Evolutionary conservation across 202 grass and related monocot species (phyloP), one percentile per base, ranked within the genome.

Genomic region (Digitaria exilis): DNA sequence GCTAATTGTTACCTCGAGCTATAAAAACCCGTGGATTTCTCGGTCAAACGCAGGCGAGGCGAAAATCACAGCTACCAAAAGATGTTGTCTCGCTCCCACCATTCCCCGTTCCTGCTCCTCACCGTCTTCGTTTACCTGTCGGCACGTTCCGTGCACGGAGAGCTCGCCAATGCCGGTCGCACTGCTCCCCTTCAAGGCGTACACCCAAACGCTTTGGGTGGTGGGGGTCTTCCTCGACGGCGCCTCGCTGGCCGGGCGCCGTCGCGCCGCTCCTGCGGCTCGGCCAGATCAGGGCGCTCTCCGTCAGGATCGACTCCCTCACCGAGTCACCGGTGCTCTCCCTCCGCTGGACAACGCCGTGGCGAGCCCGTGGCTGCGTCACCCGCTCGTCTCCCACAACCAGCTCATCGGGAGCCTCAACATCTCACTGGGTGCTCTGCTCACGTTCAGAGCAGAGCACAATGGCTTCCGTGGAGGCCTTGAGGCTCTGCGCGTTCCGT

Each of bases 351-450:
- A 69, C 78, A 75, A 78, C 82, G 37, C 65, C 74, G 84, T 69
- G 68, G 68, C 43, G 50, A 91, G 44, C 69, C 84, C 87, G 3
- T 63, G 64, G 26, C 28, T 91, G 73, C 43, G 82, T 51, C 87
- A 91, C 68, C 87, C 91, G 55, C 83, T 87, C 4, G 25, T 91
- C 51, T 80, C 92, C 66, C 84, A 62, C 82, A 94, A 89, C 73
- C 10, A 30, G 6, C 75, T 94, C 41, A 80, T 5, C 15, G 89
- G 92, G 0, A 18, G 34, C 37, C 81, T 94, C n/a, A 21, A 34
- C 19, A 26, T 91, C 9, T 82, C 87, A 0, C 89, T 91, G 28
- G 69, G 69, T 50, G 79, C 69, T 29, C 55, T 94, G 34, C 46
- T 82, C 28, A n/a, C n/a, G n/a, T n/a, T n/a, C n/a, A n/a, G n/a